Base-by-base conservation (phyloP, 345 rosid genomes). In the Arabidopsis arenosa region DNA sequence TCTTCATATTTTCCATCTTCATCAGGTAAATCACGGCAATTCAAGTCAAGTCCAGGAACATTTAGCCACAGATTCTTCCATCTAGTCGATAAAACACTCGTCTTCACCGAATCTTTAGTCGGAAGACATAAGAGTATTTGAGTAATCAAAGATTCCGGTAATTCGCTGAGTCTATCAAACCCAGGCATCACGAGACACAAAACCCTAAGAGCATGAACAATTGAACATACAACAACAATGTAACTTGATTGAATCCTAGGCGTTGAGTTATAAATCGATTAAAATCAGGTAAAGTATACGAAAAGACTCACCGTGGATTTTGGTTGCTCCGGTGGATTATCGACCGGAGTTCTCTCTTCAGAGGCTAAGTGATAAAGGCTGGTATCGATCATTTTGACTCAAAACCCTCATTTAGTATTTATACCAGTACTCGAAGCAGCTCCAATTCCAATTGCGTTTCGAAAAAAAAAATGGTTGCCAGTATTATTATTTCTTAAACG, bases 41-140 rank as follows among this genome's bases (percentile, higher is more conserved):
- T 0, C 4, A 66, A 36, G 35, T 57, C 66, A 1, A 75, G 51
- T 1, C 18, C 66, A 0, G 77, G 66, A 74, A 66, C 78, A n/a
- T 36, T 28, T 0, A 66, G 60, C 78, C 78, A 75, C 0, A 43
- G 74, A 57, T 11, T 15, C 15, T 33, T 70, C 74, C 56, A 57
- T 57, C 65, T 11, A 0, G 43, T 57, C 6, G 75, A 60, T 10
- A 71, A 47, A 45, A 60, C 67, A 14, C 75, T 47, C 13, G 75
- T 71, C 67, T 36, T 59, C 4, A 60, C 75, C 0, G 67, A 71
- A 23, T 59, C 75, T 60, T 60, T 48, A 1, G 67, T 71, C 9
- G 75, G 48, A 59, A 71, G 66, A 4, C 1, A 1, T 45, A 61
- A 35, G 30, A 71, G 65, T 44, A 71, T 58, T 1, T 59, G 67